Percentiles rank a stretch among this genome's conserved stretches.
phyloP scores from a whole-genome alignment of 108 stramenopile species.

The Skeletonema costatum region DNA sequence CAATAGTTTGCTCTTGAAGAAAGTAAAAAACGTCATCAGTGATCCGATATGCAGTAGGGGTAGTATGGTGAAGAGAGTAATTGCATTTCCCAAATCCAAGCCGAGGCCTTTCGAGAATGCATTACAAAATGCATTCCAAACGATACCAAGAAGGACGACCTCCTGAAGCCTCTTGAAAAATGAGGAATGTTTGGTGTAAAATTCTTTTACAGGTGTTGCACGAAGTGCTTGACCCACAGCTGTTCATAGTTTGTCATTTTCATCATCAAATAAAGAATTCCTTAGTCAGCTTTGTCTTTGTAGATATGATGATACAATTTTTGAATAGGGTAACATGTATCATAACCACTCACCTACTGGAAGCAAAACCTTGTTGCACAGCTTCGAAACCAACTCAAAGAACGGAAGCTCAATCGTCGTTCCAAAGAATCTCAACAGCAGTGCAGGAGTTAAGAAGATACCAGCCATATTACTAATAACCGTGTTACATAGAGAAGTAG shows the following conservation, averaged over 20 bases:
- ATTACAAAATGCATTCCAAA: slow-evolving; percentile 93
- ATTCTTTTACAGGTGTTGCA: slow-evolving; percentile 51
- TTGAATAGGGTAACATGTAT: neutral
- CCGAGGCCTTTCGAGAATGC: slow-evolving; percentile 83
- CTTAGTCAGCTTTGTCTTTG: neutral
- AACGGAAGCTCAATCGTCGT: slow-evolving; percentile 76
- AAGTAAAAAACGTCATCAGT: slow-evolving; percentile 48
- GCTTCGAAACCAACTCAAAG: slow-evolving; percentile 65
- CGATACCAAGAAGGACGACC: slow-evolving; percentile 84
- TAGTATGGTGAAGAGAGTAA: slow-evolving; percentile 60
- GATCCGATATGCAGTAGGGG: slow-evolving; percentile 71
- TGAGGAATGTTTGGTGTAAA: slow-evolving; percentile 62
- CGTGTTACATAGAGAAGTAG: slow-evolving; percentile 88
- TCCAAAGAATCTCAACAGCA: slow-evolving; percentile 82
- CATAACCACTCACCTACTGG: slow-evolving; percentile 54
- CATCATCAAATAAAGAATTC: neutral
- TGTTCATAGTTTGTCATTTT: neutral
- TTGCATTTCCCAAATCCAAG: slow-evolving; percentile 55
- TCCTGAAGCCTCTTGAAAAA: slow-evolving; percentile 84
- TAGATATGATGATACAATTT: neutral
- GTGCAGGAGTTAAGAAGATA: slow-evolving; percentile 87
- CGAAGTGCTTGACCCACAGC: slow-evolving; percentile 80
- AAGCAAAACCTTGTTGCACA: slow-evolving; percentile 82
- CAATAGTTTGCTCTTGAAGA: slow-evolving; percentile 54
- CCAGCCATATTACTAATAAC: slow-evolving; percentile 88